Evolutionary conservation across 768 basidiomycete species (phyloP), one percentile per base, ranked within the genome.

Genomic region (Mrakia blollopis): DNA sequence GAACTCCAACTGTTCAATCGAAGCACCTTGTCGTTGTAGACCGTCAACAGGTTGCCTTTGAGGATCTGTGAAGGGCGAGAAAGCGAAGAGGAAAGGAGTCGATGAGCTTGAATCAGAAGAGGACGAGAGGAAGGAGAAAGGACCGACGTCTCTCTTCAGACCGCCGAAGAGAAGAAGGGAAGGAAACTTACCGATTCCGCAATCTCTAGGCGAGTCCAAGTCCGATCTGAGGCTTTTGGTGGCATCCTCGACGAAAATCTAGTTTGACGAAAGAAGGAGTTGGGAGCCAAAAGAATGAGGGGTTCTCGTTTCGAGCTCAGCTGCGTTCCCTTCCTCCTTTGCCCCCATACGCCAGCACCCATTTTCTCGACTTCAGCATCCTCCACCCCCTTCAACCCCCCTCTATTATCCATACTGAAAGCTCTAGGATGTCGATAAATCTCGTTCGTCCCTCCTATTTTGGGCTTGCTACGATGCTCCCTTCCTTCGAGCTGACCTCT

Each of bases 1-100:
- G 87, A 84, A n/a, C 94, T 89, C 94, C 94, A 98, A 21, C 79
- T 67, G 8, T 82, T 83, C 4, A 83, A 81, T 70, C 83, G 81
- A 72, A 84, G 80, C 3, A 83, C 82, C 3, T 75, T 21, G 86
- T 50, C 32, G 28, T 65, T 61, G 37, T 77, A 77, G 7, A 77
- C 65, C 7, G 76, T 77, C 37, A 77, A 30, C 0, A 77, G 62
- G n/a, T 63, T 41, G 21, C 76, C 76, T 1, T 72, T 47, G 13
- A 77, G 30, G 35, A 77, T 77, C 76, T 76, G 75, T 60, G 71
- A 72, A 11, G 54, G 35, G 28, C 6, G 30, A n/a, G 13, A 72
- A 32, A 23, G 3, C 9, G 28, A 3, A 10, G 10, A 54, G 50
- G 18, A 13, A 21, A 57, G 5, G 50, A 28, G 16, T 30, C 2